Evolutionary conservation across 208 protist genomes (phyloP), one percentile per base, ranked within the genome.

Genomic region (Trypanosoma conorhini): DNA sequence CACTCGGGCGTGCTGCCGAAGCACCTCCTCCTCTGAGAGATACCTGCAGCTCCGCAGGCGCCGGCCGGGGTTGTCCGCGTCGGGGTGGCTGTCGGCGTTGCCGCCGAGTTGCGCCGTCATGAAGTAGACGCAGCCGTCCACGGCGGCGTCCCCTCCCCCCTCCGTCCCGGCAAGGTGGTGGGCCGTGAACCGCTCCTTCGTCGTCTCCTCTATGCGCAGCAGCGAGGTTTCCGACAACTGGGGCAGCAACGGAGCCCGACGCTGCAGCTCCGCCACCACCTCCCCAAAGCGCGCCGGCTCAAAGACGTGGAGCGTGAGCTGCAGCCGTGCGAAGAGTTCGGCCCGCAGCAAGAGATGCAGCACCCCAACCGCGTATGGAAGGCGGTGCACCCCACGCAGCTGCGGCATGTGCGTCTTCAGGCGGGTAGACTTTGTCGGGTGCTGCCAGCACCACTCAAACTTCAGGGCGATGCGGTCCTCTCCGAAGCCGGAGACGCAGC

Each of bases 401-500:
- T 48, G 35, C 1, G 50, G 8, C 42, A 73, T 48, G 56, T 82
- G 72, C 80, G 69, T 13, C 76, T 79, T 86, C 38, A 92, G 75
- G 24, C 76, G 75, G 5, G 77, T 64, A 2, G 92, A 90, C 58
- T 80, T 80, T 22, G 30, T 72, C 12, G 94, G 94, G 76, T 98
- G 73, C 78, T 98, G 93, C 95, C 95, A 98, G 63, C 86, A 88
- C 95, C 96, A 98, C 82, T 98, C 97, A 62, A 98, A 98, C 77
- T 98, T 96, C 22, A 98, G 82, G 24, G 95, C 97, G 9, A 83
- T 70, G 30, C 83, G 80, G 59, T 98, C 91, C 67, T 94, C 87
- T 0, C 89, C 66, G 61, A 98, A 98, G 52, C 97, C 97, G 40
- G 94, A 93, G 35, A 98, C 88, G 63, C 92, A 93, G 67, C 91